phyloP scores from a whole-genome alignment of 805 yeast species.

The Saccharomyces mikatae region DNA sequence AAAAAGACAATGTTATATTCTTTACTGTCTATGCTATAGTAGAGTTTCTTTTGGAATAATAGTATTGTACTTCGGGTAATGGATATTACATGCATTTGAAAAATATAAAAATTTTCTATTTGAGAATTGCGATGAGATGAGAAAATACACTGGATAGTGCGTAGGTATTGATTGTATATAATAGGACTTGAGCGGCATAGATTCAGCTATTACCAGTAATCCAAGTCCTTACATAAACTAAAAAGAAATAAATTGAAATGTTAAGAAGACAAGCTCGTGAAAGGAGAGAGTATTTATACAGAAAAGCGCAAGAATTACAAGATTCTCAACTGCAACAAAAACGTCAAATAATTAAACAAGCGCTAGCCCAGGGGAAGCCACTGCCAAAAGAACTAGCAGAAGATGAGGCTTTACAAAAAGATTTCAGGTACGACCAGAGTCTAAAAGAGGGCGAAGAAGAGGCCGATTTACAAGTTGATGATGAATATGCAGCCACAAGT shows the following conservation, averaged over 20 bases:
- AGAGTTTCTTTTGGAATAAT: neutral
- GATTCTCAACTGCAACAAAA: conserved; percentile 81
- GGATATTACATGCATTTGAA: neutral
- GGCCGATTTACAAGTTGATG: conserved; percentile 54
- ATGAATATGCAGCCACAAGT: conserved; percentile 79
- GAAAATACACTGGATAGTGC: neutral
- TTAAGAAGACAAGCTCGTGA: conserved; percentile 92
- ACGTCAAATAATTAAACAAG: conserved; percentile 76
- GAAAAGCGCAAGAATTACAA: conserved; percentile 82
- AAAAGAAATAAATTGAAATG: conserved; percentile 32
- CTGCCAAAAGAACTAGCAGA: conserved; percentile 86
- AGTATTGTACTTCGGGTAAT: neutral
- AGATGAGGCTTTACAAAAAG: conserved; percentile 70
- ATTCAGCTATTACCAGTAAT: neutral
- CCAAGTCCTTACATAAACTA: neutral
- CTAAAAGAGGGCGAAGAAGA: conserved; percentile 35
- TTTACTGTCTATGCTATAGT: neutral
- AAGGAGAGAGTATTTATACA: conserved; percentile 85
- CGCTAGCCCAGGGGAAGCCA: conserved; percentile 86
- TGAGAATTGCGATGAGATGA: conserved; percentile 8
- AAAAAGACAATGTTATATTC: neutral
- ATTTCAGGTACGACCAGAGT: conserved; percentile 81
- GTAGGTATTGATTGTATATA: neutral
- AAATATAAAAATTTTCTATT: conserved; percentile 2
- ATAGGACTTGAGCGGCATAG: neutral